These are phyloP conservation scores for Yamadazyma oceani DNA, from an alignment of 1,139 yeast species.

Conservation along the genomic window DNA sequence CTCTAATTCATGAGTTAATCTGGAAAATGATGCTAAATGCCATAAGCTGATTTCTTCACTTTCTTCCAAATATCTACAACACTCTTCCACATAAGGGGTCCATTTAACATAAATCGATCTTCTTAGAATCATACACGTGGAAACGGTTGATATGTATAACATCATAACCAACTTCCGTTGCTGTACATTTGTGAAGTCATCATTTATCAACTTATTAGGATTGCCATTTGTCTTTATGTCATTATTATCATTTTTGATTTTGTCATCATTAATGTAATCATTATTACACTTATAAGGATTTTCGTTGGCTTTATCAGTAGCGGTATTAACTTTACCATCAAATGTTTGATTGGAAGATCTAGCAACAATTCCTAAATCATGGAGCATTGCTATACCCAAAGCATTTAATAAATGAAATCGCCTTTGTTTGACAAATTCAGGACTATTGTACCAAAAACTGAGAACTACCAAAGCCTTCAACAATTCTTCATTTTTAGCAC, in stretches of 20 bases:
- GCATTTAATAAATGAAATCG: constrained; percentile 70
- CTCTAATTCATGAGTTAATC: constrained; percentile 62
- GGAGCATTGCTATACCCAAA: constrained; percentile 66
- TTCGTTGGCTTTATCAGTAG: background rate
- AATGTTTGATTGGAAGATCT: constrained; percentile 15
- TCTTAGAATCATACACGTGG: constrained; percentile 54
- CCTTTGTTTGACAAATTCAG: constrained; percentile 77
- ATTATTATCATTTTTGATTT: too few relatives aligned
- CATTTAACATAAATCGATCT: constrained; percentile 54
- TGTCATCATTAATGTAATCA: too few relatives aligned
- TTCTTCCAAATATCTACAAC: constrained; percentile 50
- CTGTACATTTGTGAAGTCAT: constrained; percentile 27
- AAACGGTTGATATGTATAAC: constrained; percentile 51
- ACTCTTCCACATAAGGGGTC: constrained; percentile 63
- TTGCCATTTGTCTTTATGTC: too few relatives aligned
- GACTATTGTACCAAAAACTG: constrained; percentile 79
- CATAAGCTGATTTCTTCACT: constrained; percentile 29
- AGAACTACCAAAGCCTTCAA: constrained; percentile 61
- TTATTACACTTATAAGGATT: too few relatives aligned
- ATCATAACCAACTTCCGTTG: constrained; percentile 46
- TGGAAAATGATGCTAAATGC: constrained; percentile 57
- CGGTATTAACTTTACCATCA: background rate
- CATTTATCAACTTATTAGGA: constrained; percentile 6
- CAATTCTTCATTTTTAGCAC: constrained; percentile 71
- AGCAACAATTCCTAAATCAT: constrained; percentile 74